Percentiles rank a stretch among this genome's conserved stretches.
phyloP scores from a whole-genome alignment of 495 filamentous ascomycete species.

The Schizothecium vesticola region DNA sequence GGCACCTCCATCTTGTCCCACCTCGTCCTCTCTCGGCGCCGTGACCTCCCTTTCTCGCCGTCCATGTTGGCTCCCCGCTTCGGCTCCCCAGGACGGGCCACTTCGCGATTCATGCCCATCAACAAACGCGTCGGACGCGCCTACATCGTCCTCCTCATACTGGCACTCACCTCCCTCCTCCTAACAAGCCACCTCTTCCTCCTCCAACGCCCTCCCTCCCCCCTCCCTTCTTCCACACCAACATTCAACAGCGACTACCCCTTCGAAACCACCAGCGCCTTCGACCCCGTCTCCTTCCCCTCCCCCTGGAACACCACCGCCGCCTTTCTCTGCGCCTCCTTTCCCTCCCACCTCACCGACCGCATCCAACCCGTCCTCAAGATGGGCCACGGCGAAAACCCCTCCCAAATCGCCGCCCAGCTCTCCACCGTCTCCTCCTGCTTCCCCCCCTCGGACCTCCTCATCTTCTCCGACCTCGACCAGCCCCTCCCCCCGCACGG shows the following conservation, averaged over 20 bases:
- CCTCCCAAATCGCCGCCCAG: slow-evolving; percentile 14
- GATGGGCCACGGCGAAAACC: slow-evolving; percentile 22
- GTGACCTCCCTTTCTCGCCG: too few relatives aligned
- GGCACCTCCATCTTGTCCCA: too few relatives aligned
- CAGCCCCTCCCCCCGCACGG: background rate
- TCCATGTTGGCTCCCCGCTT: too few relatives aligned
- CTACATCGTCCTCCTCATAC: too few relatives aligned
- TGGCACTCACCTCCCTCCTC: too few relatives aligned
- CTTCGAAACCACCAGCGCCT: slow-evolving; percentile 17
- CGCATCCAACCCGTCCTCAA: slow-evolving; percentile 25
- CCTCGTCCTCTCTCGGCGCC: too few relatives aligned
- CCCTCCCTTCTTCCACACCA: too few relatives aligned
- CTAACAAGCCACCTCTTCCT: background rate
- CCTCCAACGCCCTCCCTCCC: too few relatives aligned
- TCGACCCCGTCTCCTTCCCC: slow-evolving; percentile 9
- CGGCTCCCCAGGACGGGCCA: too few relatives aligned
- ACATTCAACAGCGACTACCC: too few relatives aligned
- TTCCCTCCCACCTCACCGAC: slow-evolving; percentile 15
- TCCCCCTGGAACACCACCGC: background rate
- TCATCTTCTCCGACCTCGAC: slow-evolving; percentile 43
- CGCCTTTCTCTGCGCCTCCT: slow-evolving; percentile 18
- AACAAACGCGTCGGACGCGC: too few relatives aligned
- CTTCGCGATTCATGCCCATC: too few relatives aligned
- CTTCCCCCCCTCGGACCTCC: slow-evolving; percentile 27
- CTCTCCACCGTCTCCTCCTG: slow-evolving; percentile 21